A percentile compares a stretch with the other conserved stretches of the same genome.
Evolutionary conservation across 2,329 filamentous ascomycete species (phyloP).

Genomic region (Talaromyces sp.): DNA sequence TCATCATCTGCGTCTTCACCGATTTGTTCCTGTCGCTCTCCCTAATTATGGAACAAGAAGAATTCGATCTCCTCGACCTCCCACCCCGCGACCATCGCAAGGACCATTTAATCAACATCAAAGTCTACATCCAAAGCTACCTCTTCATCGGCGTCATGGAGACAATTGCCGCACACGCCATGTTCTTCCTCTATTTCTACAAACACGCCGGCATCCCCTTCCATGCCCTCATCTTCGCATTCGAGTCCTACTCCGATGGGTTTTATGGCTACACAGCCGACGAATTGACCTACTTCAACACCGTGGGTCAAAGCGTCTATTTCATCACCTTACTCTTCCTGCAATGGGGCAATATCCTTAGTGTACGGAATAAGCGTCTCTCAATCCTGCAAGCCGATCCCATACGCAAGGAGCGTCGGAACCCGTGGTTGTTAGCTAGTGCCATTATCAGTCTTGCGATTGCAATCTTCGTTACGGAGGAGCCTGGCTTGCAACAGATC

Average conservation of each 20-base stretch:
- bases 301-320: slow-evolving; percentile 52
- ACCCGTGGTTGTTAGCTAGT: slow-evolving; percentile 49
- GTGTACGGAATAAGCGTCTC: slow-evolving; percentile 51
- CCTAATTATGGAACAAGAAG: slow-evolving; percentile 56
- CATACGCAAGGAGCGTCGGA: slow-evolving; percentile 46
- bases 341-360: slow-evolving; percentile 54
- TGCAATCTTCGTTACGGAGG: slow-evolving; percentile 54
- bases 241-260: slow-evolving; percentile 48
- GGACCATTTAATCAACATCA: slow-evolving; percentile 53
- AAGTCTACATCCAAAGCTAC: slow-evolving; percentile 53
- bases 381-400: slow-evolving; percentile 54
- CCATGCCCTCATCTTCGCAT: slow-evolving; percentile 49
- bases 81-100: slow-evolving; percentile 51
- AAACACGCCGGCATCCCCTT: slow-evolving; percentile 49
- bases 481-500: slow-evolving; percentile 48
- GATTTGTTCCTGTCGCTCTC: slow-evolving; percentile 52
- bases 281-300: slow-evolving; percentile 50
- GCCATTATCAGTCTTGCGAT: slow-evolving; percentile 50
- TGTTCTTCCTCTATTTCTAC: slow-evolving; percentile 56
- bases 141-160: slow-evolving; percentile 54
- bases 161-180: slow-evolving; percentile 48
- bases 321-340: slow-evolving; percentile 55
- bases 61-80: slow-evolving; percentile 52
- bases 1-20: slow-evolving; percentile 57
- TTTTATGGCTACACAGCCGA: slow-evolving; percentile 50